Base-by-base conservation (phyloP, 176 grass and related monocot species). In the Tuctoria greenei region DNA sequence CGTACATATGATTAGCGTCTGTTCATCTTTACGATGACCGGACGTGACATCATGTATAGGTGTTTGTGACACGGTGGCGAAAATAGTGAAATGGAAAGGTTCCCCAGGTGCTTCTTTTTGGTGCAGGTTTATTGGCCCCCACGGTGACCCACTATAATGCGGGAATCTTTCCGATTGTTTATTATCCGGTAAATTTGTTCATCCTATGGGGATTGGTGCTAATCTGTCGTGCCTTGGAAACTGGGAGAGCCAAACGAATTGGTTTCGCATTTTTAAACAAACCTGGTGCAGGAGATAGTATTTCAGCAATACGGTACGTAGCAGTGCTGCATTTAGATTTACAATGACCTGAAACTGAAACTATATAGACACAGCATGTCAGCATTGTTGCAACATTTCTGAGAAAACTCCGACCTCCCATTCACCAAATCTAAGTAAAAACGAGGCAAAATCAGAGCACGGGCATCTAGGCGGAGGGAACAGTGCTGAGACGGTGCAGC, bases 71-170 rank as follows among this genome's bases (percentile, higher is more conserved):
- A 31, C 31, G 31, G 34, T 72, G 43, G 75, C 81, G 6, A 51
- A 51, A 51, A 89, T 43, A 85, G 81, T 84, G 60, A 70, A 50
- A 85, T 52, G 28, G 66, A 77, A 61, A 73, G 43, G 67, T 44
- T 54, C 20, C 74, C 61, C 62, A 68, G 74, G 21, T 36, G 61
- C 55, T 74, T 74, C 67, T 56, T 47, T 79, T 83, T 49, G 5
- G 7, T 59, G 67, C 20, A 64, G 18, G 23, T 64, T 37, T 38
- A 78, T 66, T 73, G 79, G 79, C 18, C 74, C 78, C 73, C 83
- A 86, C 68, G 47, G 51, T 47, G 79, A 86, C 83, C 83, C 79
- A 90, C 78, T 82, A 82, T 82, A 82, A 75, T 71, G 63, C 79
- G 10, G 34, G 75, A 31, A 68, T 64, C 57, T 86, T 82, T 86